Percentiles rank a stretch among this genome's conserved stretches.
Evolutionary conservation across 2,329 filamentous ascomycete genomes (phyloP).

Genomic region (Fragosphaeria purpurea): DNA sequence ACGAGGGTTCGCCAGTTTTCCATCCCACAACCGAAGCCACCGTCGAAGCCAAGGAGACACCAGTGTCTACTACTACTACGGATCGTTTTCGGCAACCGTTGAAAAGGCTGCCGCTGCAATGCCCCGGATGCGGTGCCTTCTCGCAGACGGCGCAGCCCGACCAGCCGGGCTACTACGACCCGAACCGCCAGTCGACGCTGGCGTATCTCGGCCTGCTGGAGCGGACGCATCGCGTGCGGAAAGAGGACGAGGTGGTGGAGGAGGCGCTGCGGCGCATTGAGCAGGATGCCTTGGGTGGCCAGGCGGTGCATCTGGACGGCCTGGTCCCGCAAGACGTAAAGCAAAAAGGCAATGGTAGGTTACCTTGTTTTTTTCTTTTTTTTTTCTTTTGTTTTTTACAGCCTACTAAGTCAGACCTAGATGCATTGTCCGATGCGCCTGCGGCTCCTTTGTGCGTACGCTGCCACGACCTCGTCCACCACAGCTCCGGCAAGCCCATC

Average conservation of each 20-base stretch:
- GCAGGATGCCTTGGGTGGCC: constrained; percentile 26
- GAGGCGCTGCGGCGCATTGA: constrained; percentile 34
- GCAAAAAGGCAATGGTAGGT: neutral
- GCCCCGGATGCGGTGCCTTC: constrained; percentile 55
- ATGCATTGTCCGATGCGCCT: neutral
- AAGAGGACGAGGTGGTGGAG: constrained; percentile 38
- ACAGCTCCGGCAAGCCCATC: constrained; percentile 62
- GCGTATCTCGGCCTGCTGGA: constrained; percentile 33
- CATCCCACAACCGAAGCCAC: too few relatives aligned
- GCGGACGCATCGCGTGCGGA: constrained; percentile 10
- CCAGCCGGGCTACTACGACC: constrained; percentile 49
- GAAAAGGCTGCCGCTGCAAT: constrained; percentile 41
- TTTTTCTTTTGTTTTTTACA: neutral
- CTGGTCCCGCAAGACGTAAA: constrained; percentile 15
- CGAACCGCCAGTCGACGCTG: constrained; percentile 39
- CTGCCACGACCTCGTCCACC: constrained; percentile 73
- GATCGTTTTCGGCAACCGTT: too few relatives aligned
- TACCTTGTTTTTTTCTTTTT: too few relatives aligned
- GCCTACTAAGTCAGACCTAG: neutral
- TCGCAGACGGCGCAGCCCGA: constrained; percentile 43
- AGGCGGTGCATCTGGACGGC: constrained; percentile 34
- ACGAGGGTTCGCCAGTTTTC: too few relatives aligned
- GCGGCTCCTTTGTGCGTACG: constrained; percentile 64
- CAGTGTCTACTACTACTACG: too few relatives aligned
- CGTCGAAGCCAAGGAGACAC: too few relatives aligned